phyloP scores from a whole-genome alignment of 106 monocot species.

The Hemerocallis citrina region DNA sequence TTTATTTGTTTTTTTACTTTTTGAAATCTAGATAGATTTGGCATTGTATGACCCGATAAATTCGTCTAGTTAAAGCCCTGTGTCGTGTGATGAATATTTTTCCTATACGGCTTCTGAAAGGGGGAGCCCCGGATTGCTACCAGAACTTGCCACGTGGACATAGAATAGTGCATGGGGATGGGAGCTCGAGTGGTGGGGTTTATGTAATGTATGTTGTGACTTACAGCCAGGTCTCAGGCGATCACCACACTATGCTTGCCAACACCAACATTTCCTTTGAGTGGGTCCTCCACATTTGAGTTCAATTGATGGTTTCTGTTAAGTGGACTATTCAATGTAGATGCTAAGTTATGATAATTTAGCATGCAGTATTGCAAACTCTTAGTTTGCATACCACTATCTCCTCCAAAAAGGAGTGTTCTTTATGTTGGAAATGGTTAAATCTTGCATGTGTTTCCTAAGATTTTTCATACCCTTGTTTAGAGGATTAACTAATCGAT shows the following conservation, averaged over 20 bases:
- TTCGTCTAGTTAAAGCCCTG: conserved; percentile 29
- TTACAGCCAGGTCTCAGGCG: conserved; percentile 50
- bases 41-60: conserved; percentile 56
- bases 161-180: conserved; percentile 67
- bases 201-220: conserved; percentile 48
- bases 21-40: conserved; percentile 38
- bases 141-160: conserved; percentile 40
- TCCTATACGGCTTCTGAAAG: conserved; percentile 35
- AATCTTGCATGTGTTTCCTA: too few species aligned
- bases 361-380: too few species aligned
- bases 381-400: too few species aligned
- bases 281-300: too few species aligned
- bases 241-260: conserved; percentile 38
- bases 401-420: too few species aligned
- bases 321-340: too few species aligned
- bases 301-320: too few species aligned
- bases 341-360: too few species aligned
- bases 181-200: conserved; percentile 59
- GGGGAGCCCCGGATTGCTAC: conserved; percentile 28
- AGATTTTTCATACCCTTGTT: too few species aligned
- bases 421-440: too few species aligned
- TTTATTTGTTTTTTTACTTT: neutral
- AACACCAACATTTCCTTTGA: conserved; percentile 67
- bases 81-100: conserved; percentile 49
- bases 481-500: too few species aligned